Conservation (phyloP, 1,284 basidiomycete species). For the Leccinum colubrinum region DNA sequence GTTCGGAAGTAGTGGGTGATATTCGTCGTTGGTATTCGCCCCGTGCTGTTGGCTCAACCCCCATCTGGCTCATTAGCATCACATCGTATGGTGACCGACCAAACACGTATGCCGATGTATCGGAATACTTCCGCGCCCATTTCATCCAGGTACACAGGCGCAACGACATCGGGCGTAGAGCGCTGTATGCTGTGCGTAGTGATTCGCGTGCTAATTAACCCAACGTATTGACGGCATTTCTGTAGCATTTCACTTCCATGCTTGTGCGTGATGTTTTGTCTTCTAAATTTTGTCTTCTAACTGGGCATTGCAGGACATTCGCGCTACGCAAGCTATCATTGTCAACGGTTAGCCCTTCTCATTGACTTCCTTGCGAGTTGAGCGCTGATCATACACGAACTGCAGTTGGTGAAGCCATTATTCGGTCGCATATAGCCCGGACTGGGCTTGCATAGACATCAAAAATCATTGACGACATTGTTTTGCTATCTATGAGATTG, state of each 20-base stretch:
- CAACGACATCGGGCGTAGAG: constrained; percentile 57
- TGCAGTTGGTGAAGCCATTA: constrained; percentile 62
- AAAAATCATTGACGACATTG: background rate
- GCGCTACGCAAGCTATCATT: constrained; percentile 73
- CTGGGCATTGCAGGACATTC: constrained; percentile 51
- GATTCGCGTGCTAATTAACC: constrained; percentile 4
- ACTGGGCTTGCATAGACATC: constrained; percentile 45
- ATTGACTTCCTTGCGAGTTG: background rate
- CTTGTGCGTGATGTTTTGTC: constrained; percentile 46
- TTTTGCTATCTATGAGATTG: constrained; percentile 9
- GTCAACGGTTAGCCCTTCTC: constrained; percentile 52
- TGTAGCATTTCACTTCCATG: constrained; percentile 75
- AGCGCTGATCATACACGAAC: constrained; percentile 7
- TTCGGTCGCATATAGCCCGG: constrained; percentile 56
- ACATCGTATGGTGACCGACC: constrained; percentile 75
- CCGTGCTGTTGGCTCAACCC: constrained; percentile 1
- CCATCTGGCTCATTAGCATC: constrained; percentile 47
- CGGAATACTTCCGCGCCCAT: constrained; percentile 77
- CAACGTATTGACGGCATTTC: constrained; percentile 14
- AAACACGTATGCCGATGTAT: constrained; percentile 68
- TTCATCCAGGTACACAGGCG: constrained; percentile 71
- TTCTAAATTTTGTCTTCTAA: background rate
- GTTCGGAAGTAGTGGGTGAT: constrained; percentile 67
- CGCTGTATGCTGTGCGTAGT: constrained; percentile 60
- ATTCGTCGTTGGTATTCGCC: constrained; percentile 1